A percentile compares a stretch with the other conserved stretches of the same genome.
These are phyloP conservation scores for Aspergillus ibericus DNA, from an alignment of 2,329 filamentous ascomycete species.

Conservation along the genomic window DNA sequence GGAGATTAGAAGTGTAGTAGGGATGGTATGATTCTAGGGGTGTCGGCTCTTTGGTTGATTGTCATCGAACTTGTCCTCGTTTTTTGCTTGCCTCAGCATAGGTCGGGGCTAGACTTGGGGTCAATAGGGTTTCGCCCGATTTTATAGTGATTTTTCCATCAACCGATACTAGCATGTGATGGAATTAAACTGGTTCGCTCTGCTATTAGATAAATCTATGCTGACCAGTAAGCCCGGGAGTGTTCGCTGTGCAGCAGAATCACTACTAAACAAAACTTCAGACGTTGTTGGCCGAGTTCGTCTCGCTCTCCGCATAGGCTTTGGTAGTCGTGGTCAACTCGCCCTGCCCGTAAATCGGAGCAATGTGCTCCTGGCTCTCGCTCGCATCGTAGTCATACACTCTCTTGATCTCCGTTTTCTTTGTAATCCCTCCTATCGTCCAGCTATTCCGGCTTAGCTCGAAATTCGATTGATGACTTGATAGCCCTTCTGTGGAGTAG, in stretches of 20 bases:
- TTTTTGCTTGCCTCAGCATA: too few relatives aligned
- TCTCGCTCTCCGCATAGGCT: neutral
- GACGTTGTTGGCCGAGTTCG: neutral
- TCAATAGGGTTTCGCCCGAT: too few relatives aligned
- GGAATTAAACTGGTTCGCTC: too few relatives aligned
- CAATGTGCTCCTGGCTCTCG: conserved; percentile 5
- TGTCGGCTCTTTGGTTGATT: too few relatives aligned
- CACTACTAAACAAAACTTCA: neutral
- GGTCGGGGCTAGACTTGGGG: too few relatives aligned
- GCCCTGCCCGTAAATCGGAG: neutral
- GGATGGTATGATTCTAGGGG: too few relatives aligned
- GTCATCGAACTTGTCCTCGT: too few relatives aligned
- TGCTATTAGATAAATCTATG: too few relatives aligned
- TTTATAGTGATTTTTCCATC: too few relatives aligned
- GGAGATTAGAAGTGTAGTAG: too few relatives aligned
- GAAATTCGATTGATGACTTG: neutral
- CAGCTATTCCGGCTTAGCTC: neutral
- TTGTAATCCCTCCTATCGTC: conserved; percentile 2
- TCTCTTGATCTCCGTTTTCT: conserved; percentile 9
- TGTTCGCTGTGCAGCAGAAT: neutral
- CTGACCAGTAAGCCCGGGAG: too few relatives aligned
- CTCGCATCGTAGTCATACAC: neutral
- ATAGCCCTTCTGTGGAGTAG: neutral
- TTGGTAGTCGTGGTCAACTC: neutral
- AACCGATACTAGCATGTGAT: too few relatives aligned